Conservation (phyloP, 140 eudicot species). For the Eryngium alpinum region DNA sequence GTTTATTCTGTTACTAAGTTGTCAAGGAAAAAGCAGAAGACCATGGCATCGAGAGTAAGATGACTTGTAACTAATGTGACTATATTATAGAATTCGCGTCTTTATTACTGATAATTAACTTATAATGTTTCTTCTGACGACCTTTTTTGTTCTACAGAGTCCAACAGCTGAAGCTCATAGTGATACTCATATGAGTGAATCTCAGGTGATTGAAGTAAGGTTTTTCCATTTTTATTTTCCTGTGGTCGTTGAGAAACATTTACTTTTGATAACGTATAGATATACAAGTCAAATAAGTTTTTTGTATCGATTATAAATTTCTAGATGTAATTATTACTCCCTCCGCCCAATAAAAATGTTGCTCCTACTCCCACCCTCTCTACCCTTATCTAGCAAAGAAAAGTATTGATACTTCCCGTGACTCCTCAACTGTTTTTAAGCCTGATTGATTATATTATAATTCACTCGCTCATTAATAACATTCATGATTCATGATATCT, state of each 20-base stretch:
- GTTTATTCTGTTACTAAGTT: conserved; percentile 39
- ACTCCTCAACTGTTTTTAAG: no score
- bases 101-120: not conserved
- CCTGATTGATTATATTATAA: no score
- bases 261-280: not conserved
- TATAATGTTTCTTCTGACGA: conserved; percentile 7
- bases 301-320: not conserved
- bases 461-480: no score
- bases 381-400: no score
- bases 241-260: not conserved
- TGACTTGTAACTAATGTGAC: not conserved
- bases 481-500: no score
- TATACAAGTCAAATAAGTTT: not conserved
- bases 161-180: conserved; percentile 39
- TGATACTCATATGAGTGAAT: conserved; percentile 33
- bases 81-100: not conserved
- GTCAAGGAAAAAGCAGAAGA: conserved; percentile 55
- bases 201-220: conserved; percentile 52
- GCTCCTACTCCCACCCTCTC: no score
- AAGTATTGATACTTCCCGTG: no score
- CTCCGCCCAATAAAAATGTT: no score
- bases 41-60: conserved; percentile 47
- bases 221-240: not conserved
- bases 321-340: no score
- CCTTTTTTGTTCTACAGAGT: conserved; percentile 33